These are phyloP conservation scores for Abrus pulchellus DNA, from an alignment of 306 rosid species.

Conservation along the genomic window DNA sequence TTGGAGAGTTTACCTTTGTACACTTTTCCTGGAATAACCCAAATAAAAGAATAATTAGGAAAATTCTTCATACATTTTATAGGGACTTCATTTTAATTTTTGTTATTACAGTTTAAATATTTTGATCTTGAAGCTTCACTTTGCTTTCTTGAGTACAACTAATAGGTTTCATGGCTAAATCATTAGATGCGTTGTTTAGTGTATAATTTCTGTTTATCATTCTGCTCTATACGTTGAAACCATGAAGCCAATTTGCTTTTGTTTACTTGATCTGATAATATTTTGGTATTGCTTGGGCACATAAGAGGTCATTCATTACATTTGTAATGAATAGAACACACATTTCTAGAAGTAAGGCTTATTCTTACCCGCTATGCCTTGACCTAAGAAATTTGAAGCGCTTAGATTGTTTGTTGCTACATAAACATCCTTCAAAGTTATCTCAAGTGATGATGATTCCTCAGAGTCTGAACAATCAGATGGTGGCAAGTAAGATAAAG, in stretches of 20 bases:
- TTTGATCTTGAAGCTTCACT: not conserved
- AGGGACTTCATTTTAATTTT: not conserved
- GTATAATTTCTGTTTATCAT: not conserved
- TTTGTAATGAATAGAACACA: not conserved
- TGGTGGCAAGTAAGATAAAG: conserved; percentile 46
- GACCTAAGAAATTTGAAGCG: conserved; percentile 67
- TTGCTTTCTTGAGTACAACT: not conserved
- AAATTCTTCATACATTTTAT: not conserved
- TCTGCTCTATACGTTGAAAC: not conserved
- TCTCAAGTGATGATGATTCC: conserved; percentile 52
- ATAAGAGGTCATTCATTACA: not conserved
- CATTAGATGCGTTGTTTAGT: not conserved
- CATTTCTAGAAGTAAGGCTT: conserved; percentile 20
- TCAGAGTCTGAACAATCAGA: conserved; percentile 38
- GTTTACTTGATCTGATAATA: no score
- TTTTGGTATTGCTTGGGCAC: not conserved
- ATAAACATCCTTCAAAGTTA: conserved; percentile 59
- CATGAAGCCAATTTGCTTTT: conserved; percentile 13
- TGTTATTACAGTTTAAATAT: not conserved
- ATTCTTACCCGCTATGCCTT: conserved; percentile 71
- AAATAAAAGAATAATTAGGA: not conserved
- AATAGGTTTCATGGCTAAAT: not conserved
- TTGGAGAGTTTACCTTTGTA: conserved; percentile 66
- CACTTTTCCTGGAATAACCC: conserved; percentile 60
- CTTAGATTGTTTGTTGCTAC: conserved; percentile 59